Base-by-base conservation (phyloP, 2,329 filamentous ascomycete genomes). In the Cercospora sp. region DNA sequence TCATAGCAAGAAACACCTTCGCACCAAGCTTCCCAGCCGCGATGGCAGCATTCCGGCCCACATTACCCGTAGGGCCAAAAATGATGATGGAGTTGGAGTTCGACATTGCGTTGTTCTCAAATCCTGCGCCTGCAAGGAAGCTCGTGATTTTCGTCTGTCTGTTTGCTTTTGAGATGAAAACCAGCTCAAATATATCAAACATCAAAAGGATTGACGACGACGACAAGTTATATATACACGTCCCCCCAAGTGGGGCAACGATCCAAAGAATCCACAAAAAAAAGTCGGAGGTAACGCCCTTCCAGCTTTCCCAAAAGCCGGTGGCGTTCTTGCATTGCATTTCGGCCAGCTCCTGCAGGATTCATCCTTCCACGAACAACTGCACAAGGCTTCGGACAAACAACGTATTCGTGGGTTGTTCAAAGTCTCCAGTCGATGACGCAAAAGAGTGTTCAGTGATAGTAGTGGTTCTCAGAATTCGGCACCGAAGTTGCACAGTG, bases 61-160 rank as follows among this genome's bases (percentile, higher is more conserved):
- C 80, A 8, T 73, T 72, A 57, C 85, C 85, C 10, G 84, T 84
- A 16, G 85, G 79, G 24, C 85, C 84, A 69, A 86, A 86, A 63
- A 86, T 75, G 64, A 86, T 81, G 18, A 63, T 58, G 55, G 55
- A 26, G 49, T 53, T 53, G 26, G 55, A 58, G 55, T 13, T 18
- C 16, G 55, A 58, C 55, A 55, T 55, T 12, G 8, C 16, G 51
- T 16, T 26, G 3, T 21, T 21, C 21, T n/a, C n/a, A 2, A 7
- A 40, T 16, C 12, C 7, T 40, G 34, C 12, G n/a, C n/a, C 34
- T 16, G 2, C 1, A 40, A 40, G 34, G 34, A 16, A 16, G 13
- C 13, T 40, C 2, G 13, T 16, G 13, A 3, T 3, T 21, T 21
- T 21, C 16, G 13, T 7, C n/a, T n/a, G n/a, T n/a, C n/a, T n/a